phyloP scores from a whole-genome alignment of 306 rosid species.

The Senna tora region DNA sequence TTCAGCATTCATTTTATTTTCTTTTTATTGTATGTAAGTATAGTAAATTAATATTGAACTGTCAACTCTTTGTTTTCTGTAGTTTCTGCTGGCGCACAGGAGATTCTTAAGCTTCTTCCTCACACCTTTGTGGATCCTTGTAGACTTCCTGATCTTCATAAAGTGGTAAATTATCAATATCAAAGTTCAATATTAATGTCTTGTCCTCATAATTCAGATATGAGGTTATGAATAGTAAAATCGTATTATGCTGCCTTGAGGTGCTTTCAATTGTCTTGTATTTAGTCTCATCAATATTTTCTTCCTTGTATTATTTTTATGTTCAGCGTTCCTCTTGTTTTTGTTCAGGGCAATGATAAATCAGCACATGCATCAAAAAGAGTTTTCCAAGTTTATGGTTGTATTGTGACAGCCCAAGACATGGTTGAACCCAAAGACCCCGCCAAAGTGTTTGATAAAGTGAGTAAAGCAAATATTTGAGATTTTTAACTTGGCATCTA shows the following conservation, averaged over 20 bases:
- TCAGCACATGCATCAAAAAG: conserved; percentile 61
- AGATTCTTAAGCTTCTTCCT: conserved; percentile 93
- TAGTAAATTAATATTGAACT: conserved; percentile 12
- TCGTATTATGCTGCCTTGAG: conserved; percentile 23
- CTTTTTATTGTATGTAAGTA: not conserved
- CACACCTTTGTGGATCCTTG: conserved; percentile 82
- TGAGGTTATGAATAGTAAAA: conserved; percentile 8
- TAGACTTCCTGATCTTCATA: conserved; percentile 59
- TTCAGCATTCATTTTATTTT: not conserved
- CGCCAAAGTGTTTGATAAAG: conserved; percentile 67
- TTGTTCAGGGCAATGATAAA: conserved; percentile 62
- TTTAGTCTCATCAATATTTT: conserved; percentile 8
- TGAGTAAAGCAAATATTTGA: conserved; percentile 46
- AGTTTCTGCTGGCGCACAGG: conserved; percentile 92
- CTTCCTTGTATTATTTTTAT: not conserved
- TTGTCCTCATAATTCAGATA: not conserved
- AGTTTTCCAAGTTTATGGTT: conserved; percentile 86
- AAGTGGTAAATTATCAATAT: conserved; percentile 47
- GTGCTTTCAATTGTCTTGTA: conserved; percentile 22
- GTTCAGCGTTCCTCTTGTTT: conserved; percentile 1
- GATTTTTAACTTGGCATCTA: conserved; percentile 19
- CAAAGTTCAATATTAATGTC: too few species aligned
- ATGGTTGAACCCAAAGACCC: conserved; percentile 77
- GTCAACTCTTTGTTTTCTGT: conserved; percentile 39
- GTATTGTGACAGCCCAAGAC: conserved; percentile 74